A percentile compares a stretch with the other conserved stretches of the same genome.
These are phyloP conservation scores for Pseudonitzschia multiseries DNA, from an alignment of 108 stramenopile species.

Conservation along the genomic window DNA sequence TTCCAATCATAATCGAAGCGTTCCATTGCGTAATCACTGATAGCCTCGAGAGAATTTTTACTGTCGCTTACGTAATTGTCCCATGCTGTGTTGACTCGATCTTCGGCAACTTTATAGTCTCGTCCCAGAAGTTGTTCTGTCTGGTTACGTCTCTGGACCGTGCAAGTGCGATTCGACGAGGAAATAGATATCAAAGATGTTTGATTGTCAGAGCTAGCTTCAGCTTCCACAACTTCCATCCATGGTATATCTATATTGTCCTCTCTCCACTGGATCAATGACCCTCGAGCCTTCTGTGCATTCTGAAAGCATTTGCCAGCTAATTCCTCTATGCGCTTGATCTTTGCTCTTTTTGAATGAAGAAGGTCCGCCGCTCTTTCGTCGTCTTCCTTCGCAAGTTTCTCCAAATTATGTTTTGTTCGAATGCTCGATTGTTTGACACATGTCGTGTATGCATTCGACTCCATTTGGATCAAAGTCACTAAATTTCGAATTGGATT, in stretches of 20 bases:
- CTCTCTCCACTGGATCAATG: conserved; percentile 10
- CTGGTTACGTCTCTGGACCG: background rate
- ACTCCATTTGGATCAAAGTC: conserved; percentile 17
- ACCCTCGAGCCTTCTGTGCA: background rate
- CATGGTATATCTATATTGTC: conserved; percentile 14
- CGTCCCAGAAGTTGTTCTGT: conserved; percentile 10
- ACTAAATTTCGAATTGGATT: conserved; percentile 18
- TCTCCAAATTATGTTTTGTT: background rate
- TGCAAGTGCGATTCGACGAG: background rate
- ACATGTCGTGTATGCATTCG: conserved; percentile 24
- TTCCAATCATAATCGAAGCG: conserved; percentile 42
- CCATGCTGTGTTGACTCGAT: conserved; percentile 21
- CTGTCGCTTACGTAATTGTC: conserved; percentile 22
- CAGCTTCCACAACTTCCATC: background rate
- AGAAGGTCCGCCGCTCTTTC: conserved; percentile 10
- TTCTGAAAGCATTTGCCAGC: background rate
- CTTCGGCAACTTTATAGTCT: conserved; percentile 3
- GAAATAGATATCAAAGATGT: background rate
- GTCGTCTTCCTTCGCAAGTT: conserved; percentile 1
- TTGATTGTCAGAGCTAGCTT: background rate
- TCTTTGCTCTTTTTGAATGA: background rate
- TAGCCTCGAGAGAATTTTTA: background rate
- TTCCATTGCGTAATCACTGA: conserved; percentile 30
- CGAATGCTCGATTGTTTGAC: conserved; percentile 7
- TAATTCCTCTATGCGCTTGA: background rate